Base-by-base conservation (phyloP, 345 rosid species). In the Brassica nigra region DNA sequence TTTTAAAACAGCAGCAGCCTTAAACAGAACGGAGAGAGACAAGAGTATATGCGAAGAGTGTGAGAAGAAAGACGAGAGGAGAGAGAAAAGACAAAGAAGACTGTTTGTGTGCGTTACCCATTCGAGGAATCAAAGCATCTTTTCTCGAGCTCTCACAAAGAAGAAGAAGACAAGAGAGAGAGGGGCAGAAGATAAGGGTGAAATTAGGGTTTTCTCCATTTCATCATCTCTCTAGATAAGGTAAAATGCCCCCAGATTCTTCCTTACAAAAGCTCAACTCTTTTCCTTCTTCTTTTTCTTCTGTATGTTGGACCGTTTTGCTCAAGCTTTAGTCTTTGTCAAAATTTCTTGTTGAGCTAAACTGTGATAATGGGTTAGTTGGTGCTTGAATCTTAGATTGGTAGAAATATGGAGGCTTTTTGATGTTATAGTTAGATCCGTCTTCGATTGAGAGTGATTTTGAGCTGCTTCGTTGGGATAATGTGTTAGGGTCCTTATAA, bases 111-210 rank as follows among this genome's bases (percentile, higher is more conserved):
- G 57, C 7, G 57, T 52, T 52, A 52, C 57, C 57, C 57, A 52
- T 52, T 52, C 57, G 83, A 79, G 87, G 87, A 88, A 84, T 89
- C 89, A 86, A 85, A 81, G 91, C 84, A 90, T 89, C 93, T 88
- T 86, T 87, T 83, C 59, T 33, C 73, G 80, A 80, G 83, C 83
- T 71, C 71, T 65, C 72, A 59, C 62, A 59, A 61, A 62, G 76
- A 73, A 66, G 72, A 75, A 66, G 76, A 66, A 59, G 63, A 59
- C 29, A 55, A 52, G 57, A 55, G 54, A 49, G 55, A 49, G 6
- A 49, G 58, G 44, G 29, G 73, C 33, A 27, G 58, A 63, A 77
- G 70, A 76, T 73, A 73, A 74, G 81, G 68, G n/a, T 64, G 52
- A 77, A 69, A 67, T 66, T 85, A 77, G 87, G 83, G 81, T 83